Evolutionary conservation across 2,329 filamentous ascomycete species (phyloP).

Genomic region (Sphaerulina populicola): DNA sequence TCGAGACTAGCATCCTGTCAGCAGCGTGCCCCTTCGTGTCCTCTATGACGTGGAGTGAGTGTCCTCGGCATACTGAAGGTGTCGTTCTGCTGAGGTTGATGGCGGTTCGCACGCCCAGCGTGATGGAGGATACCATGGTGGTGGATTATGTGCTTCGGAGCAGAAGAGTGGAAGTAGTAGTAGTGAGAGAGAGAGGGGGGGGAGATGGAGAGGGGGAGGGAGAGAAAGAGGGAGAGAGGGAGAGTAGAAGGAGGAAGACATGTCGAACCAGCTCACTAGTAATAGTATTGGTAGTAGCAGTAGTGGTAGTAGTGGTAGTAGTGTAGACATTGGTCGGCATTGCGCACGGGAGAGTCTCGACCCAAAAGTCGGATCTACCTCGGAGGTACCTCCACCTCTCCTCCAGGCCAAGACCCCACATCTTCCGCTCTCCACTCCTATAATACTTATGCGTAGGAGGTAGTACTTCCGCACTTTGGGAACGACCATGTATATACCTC

Average conservation of each 20-base stretch:
- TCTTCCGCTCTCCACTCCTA: neutral
- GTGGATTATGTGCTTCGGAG: neutral
- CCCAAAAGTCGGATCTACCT: no score
- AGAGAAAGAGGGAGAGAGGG: neutral
- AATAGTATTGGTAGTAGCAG: no score
- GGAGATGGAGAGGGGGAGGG: neutral
- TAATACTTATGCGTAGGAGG: no score
- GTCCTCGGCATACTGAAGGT: conserved; percentile 9
- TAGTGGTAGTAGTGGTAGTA: no score
- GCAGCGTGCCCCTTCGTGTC: neutral
- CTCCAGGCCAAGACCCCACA: neutral
- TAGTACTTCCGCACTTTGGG: no score
- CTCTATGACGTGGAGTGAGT: neutral
- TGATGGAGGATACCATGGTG: conserved; percentile 16
- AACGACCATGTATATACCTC: no score
- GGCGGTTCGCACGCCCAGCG: conserved; percentile 20
- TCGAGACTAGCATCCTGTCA: conserved; percentile 12
- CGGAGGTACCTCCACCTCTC: no score
- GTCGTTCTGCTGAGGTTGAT: conserved; percentile 18
- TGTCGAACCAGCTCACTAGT: no score
- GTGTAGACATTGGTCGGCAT: no score
- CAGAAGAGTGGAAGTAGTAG: no score
- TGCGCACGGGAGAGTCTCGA: no score
- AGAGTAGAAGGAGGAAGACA: no score
- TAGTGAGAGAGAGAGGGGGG: neutral